Evolutionary conservation across 2,329 filamentous ascomycete species (phyloP).

Genomic region (Coniella lustricola): DNA sequence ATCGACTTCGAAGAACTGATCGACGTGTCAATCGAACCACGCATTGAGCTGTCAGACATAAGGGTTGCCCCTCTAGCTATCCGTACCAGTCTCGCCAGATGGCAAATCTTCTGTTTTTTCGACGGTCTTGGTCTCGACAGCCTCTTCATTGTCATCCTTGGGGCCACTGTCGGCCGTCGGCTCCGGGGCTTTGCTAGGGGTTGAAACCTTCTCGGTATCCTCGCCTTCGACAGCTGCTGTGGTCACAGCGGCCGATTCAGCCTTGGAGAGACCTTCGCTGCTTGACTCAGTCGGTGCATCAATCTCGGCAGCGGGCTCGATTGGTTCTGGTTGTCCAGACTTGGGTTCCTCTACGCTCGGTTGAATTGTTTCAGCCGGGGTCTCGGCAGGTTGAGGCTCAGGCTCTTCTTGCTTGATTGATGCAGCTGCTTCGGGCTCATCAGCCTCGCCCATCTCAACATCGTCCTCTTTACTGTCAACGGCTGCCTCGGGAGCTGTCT

Average conservation of each 20-base stretch:
- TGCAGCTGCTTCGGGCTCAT: constrained; percentile 23
- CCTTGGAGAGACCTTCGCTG: neutral
- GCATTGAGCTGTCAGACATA: neutral
- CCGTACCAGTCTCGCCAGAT: neutral
- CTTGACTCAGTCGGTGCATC: constrained; percentile 4
- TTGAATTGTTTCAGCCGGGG: constrained; percentile 23
- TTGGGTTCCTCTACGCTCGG: constrained; percentile 15
- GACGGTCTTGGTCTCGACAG: neutral
- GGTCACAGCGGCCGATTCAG: neutral
- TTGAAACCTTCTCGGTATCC: constrained; percentile 11
- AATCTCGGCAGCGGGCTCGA: constrained; percentile 16
- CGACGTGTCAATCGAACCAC: too few species aligned
- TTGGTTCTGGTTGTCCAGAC: constrained; percentile 13
- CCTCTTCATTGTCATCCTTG: neutral
- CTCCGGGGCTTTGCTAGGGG: constrained; percentile 5
- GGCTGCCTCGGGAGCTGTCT: constrained; percentile 16
- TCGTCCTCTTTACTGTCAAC: constrained; percentile 42
- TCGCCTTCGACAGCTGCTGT: constrained; percentile 18
- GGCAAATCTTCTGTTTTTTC: neutral
- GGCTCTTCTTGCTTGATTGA: constrained; percentile 32
- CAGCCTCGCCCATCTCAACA: constrained; percentile 41
- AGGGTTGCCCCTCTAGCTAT: neutral
- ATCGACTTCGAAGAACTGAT: too few species aligned
- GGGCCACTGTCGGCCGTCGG: neutral
- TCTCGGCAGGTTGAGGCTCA: constrained; percentile 24